Evolutionary conservation across 441 rosid species (phyloP), one percentile per base, ranked within the genome.

Genomic region (Kokia cookei): DNA sequence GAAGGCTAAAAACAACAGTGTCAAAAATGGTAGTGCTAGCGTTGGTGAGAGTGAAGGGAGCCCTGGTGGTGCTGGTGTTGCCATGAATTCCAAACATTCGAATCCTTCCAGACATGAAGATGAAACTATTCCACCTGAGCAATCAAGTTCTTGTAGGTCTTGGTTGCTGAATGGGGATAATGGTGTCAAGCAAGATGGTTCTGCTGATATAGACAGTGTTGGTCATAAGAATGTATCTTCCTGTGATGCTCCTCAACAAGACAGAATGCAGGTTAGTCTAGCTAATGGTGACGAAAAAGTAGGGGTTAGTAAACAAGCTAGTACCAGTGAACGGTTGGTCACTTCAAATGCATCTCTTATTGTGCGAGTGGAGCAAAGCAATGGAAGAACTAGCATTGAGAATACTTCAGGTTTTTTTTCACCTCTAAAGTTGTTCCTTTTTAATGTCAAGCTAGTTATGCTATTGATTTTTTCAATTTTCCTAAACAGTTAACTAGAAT

Each of bases 51-150:
- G 87, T 72, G 97, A 91, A 74, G 91, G 84, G 48, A 85, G 91
- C 82, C 89, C 92, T 64, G 84, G 80, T 79, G 86, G 50, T 71
- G 81, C 54, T 74, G 81, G 78, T 60, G 72, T 73, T 65, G 80
- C 80, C 68, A 76, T 80, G 65, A 86, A 84, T 84, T 81, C 86
- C 50, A 83, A 82, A 75, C 92, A 77, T 73, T 79, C 84, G 62
- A 85, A 86, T 87, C 85, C 85, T 82, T 77, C 87, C 53, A 86
- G 82, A 84, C 89, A 85, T 77, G 87, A 80, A 76, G 90, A 83
- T 78, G 95, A 82, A 78, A 83, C 79, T 73, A 77, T 79, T 78
- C 83, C 68, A 19, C 85, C 84, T 70, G 90, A 85, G 86, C 89
- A 91, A 78, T 86, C 90, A 72, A 86, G 87, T 82, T 83, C 91